phyloP scores from a whole-genome alignment of 169 alveolate genomes.

The Plasmodium gonderi region DNA sequence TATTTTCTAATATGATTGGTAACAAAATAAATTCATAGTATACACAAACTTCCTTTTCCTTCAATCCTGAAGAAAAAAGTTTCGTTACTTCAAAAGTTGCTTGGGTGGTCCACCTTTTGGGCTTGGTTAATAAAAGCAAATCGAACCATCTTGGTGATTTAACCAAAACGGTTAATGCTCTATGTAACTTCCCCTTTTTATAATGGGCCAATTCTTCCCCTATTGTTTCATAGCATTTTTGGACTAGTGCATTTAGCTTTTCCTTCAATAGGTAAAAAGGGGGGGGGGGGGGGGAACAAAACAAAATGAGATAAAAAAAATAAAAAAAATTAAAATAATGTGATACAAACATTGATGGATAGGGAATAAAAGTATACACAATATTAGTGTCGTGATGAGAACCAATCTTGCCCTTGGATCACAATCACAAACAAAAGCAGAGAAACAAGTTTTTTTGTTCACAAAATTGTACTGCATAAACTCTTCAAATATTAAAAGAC shows the following conservation, averaged over 20 bases:
- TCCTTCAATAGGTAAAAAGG: background rate
- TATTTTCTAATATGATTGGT: conserved; percentile 76
- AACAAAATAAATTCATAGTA: conserved; percentile 25
- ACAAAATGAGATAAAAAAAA: background rate
- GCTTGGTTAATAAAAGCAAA: conserved; percentile 91
- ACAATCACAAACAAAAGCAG: no score
- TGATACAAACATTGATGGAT: background rate
- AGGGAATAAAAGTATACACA: background rate
- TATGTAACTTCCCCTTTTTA: conserved; percentile 95
- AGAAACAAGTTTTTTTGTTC: background rate
- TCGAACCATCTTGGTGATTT: conserved; percentile 95
- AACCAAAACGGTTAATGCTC: conserved; percentile 94
- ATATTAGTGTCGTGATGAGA: no score
- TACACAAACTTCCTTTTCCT: conserved; percentile 80
- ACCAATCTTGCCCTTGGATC: no score
- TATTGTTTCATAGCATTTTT: conserved; percentile 37
- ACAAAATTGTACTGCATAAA: conserved; percentile 62
- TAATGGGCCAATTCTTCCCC: conserved; percentile 86
- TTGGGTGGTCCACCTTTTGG: conserved; percentile 95
- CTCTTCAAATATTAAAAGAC: conserved; percentile 32
- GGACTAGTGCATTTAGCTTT: conserved; percentile 32
- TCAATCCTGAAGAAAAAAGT: conserved; percentile 91
- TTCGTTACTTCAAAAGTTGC: conserved; percentile 94
- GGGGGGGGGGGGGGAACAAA: background rate
- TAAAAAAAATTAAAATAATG: background rate